Percentiles rank a stretch among this genome's conserved stretches.
phyloP scores from a whole-genome alignment of 2,329 filamentous ascomycete genomes.

The Allantophomopsis cytisporea region DNA sequence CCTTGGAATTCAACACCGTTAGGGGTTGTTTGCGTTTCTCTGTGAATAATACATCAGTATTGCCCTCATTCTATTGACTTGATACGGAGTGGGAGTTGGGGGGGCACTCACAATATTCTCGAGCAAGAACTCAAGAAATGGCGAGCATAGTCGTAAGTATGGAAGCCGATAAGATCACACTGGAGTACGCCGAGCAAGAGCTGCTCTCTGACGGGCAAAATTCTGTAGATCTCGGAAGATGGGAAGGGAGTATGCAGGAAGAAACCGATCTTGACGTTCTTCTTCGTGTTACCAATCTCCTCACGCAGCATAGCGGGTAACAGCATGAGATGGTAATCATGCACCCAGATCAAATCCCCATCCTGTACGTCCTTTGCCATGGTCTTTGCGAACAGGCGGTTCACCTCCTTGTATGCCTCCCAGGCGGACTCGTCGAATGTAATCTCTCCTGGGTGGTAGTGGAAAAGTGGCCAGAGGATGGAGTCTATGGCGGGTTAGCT shows the following conservation, averaged over 20 bases:
- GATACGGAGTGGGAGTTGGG: no score
- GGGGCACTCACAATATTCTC: conserved; percentile 58
- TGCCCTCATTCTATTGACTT: not conserved
- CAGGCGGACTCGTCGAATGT: conserved; percentile 94
- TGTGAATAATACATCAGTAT: conserved; percentile 9
- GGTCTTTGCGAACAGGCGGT: conserved; percentile 79
- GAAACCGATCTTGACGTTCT: conserved; percentile 96
- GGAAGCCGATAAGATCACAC: conserved; percentile 93
- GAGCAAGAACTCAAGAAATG: conserved; percentile 96
- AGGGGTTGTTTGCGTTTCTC: conserved; percentile 64
- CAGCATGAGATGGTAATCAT: conserved; percentile 98
- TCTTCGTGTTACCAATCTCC: conserved; percentile 66
- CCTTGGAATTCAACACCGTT: conserved; percentile 88
- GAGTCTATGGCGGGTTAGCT: conserved; percentile 46
- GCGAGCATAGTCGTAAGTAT: conserved; percentile 97
- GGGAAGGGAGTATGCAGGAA: conserved; percentile 97
- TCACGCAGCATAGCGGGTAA: conserved; percentile 90
- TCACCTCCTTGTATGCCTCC: conserved; percentile 87
- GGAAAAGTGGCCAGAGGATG: conserved; percentile 96
- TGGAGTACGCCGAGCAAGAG: conserved; percentile 79
- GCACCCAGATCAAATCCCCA: conserved; percentile 93
- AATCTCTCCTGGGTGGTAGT: conserved; percentile 97
- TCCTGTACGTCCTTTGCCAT: conserved; percentile 82
- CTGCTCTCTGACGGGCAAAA: conserved; percentile 82
- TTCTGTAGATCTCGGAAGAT: conserved; percentile 92